Conservation (phyloP, 176 grass and related monocot genomes). For the Hordeum vulgare region MorexV3_pseudomolecules_assembly NC_058520.1:596807398-596807897, state of each 20-base stretch:
- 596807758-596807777: background rate
- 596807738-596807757: constrained; percentile 22
- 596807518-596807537: background rate
- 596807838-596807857: background rate
- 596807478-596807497: background rate
- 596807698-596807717: constrained; percentile 47
- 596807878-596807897: background rate
- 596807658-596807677: background rate
- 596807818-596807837: constrained; percentile 1
- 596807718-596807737: constrained; percentile 20
- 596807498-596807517: background rate
- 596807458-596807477: background rate
- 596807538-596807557: background rate
- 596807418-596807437: background rate
- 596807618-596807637: background rate
- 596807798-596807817: constrained; percentile 36
- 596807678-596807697: constrained; percentile 2
- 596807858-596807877: background rate
- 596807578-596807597: background rate
- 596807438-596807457: background rate
- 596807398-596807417: background rate
- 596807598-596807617: background rate
- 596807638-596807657: background rate
- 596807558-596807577: background rate
- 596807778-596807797: background rate